Conservation (phyloP, 2,329 filamentous ascomycete genomes). For the Botrytis pseudocinerea region DNA sequence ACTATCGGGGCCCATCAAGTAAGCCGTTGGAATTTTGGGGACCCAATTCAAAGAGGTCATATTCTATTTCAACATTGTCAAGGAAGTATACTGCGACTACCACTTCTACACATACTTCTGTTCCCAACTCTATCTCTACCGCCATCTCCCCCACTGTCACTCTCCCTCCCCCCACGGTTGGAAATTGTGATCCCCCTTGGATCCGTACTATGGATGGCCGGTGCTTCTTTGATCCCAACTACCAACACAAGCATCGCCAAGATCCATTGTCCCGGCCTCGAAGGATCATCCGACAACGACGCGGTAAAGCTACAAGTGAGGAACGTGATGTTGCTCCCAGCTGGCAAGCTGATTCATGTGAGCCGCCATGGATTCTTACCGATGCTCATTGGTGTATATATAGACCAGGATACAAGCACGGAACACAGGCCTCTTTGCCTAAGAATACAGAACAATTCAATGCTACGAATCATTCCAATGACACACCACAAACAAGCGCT, state of each 20-base stretch:
- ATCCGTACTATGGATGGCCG: constrained; percentile 5
- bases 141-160: neutral
- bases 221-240: constrained; percentile 7
- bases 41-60: neutral
- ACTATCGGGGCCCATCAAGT: neutral
- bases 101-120: neutral
- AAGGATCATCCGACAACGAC: neutral
- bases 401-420: neutral
- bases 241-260: neutral
- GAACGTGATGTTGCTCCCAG: neutral
- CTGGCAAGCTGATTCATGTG: neutral
- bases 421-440: neutral
- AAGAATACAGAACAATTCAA: neutral
- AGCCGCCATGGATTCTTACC: neutral
- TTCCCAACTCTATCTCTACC: neutral
- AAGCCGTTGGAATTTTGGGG: neutral
- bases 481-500: neutral
- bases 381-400: neutral
- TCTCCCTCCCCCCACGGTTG: neutral
- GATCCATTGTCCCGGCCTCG: neutral
- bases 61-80: neutral
- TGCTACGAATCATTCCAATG: neutral
- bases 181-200: neutral
- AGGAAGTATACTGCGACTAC: neutral
- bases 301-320: neutral